A percentile compares a stretch with the other conserved stretches of the same genome.
Conservation (phyloP, 768 basidiomycete species). For the Exidia glandulosa region DNA sequence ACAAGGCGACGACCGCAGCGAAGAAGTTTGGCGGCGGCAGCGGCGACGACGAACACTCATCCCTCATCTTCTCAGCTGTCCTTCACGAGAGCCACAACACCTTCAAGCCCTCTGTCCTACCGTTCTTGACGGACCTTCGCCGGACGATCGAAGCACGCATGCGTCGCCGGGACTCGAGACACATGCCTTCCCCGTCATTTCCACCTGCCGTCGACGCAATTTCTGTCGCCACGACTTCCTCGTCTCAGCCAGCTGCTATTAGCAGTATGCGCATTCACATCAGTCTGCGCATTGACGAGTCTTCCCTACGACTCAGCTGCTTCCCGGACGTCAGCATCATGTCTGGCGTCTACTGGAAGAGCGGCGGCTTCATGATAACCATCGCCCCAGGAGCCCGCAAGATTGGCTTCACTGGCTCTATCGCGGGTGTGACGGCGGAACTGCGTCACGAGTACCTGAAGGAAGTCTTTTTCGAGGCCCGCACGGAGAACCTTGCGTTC, state of each 20-base stretch:
- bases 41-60: conserved; percentile 35
- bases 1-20: conserved; percentile 44
- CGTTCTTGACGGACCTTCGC: conserved; percentile 72
- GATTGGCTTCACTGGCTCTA: conserved; percentile 62
- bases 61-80: conserved; percentile 74
- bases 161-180: conserved; percentile 30
- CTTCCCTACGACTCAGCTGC: conserved; percentile 76
- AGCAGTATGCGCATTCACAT: conserved; percentile 64
- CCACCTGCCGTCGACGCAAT: conserved; percentile 1
- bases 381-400: conserved; percentile 63
- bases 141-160: conserved; percentile 59
- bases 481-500: conserved; percentile 59
- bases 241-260: conserved; percentile 9
- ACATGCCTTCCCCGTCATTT: conserved; percentile 6
- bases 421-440: conserved; percentile 71
- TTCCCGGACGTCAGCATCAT: conserved; percentile 89
- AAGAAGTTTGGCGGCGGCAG: conserved; percentile 24
- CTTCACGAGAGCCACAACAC: conserved; percentile 84
- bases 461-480: conserved; percentile 48
- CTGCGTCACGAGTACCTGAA: conserved; percentile 47
- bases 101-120: conserved; percentile 68
- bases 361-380: conserved; percentile 80
- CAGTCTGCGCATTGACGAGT: conserved; percentile 86
- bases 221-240: not conserved
- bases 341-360: conserved; percentile 84